Evolutionary conservation across 345 rosid genomes (phyloP).

Genomic region (Eucalyptus cladocalyx): DNA sequence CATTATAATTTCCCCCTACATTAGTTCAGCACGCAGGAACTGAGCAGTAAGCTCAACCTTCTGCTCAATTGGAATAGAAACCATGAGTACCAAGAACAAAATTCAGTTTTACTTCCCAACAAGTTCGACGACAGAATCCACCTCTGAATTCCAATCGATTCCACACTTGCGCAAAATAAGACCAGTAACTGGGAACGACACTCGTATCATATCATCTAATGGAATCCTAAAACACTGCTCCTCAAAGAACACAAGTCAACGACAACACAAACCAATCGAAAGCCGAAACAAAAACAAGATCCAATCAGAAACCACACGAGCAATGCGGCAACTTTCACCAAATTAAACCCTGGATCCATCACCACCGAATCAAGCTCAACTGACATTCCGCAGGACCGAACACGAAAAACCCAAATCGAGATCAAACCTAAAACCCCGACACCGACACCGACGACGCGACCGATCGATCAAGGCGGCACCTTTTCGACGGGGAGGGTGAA

Average conservation of each 20-base stretch:
- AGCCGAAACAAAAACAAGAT: not conserved
- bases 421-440: not conserved
- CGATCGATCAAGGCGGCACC: slow-evolving; percentile 13
- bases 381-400: not conserved
- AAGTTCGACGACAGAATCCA: not conserved
- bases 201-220: not conserved
- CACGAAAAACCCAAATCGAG: not conserved
- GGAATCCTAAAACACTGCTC: not conserved
- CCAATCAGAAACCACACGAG: not conserved
- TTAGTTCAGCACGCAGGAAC: not conserved
- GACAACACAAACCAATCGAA: not conserved
- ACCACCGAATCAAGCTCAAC: not conserved
- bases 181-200: not conserved
- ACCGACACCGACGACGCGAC: not conserved
- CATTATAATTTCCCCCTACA: not conserved
- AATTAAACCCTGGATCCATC: not conserved
- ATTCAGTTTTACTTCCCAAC: not conserved
- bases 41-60: not conserved
- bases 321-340: not conserved
- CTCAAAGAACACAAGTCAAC: not conserved
- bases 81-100: not conserved
- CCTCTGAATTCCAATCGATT: not conserved
- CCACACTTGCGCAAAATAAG: not conserved
- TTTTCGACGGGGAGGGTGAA: slow-evolving; percentile 89
- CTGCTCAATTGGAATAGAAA: not conserved